Conservation (phyloP, 139 green algal genomes). For the Yamagishiella unicocca region DNA sequence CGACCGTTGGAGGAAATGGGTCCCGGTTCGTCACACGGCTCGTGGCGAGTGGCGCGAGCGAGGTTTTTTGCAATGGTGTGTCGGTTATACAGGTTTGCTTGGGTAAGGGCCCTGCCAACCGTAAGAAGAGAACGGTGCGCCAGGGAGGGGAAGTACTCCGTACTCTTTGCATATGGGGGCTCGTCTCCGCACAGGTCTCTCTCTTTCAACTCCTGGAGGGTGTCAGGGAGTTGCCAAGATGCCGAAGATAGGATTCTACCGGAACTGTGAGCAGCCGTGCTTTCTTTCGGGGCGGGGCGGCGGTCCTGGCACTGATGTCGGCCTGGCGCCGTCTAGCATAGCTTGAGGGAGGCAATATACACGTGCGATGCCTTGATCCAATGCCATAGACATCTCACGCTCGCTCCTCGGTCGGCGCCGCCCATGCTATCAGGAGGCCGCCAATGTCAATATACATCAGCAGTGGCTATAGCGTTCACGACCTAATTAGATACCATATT, state of each 20-base stretch:
- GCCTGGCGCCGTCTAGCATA: neutral
- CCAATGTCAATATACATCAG: too few relatives aligned
- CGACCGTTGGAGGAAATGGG: slow-evolving; percentile 14
- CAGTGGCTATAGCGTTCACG: too few relatives aligned
- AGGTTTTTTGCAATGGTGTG: too few relatives aligned
- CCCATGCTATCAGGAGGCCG: too few relatives aligned
- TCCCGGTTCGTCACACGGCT: too few relatives aligned
- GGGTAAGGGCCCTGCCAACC: too few relatives aligned
- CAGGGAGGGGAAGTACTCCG: neutral
- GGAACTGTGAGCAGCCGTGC: slow-evolving; percentile 79
- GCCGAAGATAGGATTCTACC: slow-evolving; percentile 89
- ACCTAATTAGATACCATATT: too few relatives aligned
- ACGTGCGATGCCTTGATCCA: too few relatives aligned
- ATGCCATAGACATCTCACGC: too few relatives aligned
- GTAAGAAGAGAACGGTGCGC: neutral
- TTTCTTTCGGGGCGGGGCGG: neutral
- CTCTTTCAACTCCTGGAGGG: slow-evolving; percentile 30
- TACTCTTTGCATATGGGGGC: neutral
- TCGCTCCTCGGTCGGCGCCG: too few relatives aligned
- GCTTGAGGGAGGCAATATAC: too few relatives aligned
- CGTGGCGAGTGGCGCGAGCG: too few relatives aligned
- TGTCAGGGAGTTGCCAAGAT: slow-evolving; percentile 65
- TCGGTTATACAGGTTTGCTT: slow-evolving; percentile 12
- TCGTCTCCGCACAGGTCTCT: neutral
- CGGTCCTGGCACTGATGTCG: neutral